Evolutionary conservation across 2,329 filamentous ascomycete species (phyloP).

Genomic region (Chaetomium sp.): DNA sequence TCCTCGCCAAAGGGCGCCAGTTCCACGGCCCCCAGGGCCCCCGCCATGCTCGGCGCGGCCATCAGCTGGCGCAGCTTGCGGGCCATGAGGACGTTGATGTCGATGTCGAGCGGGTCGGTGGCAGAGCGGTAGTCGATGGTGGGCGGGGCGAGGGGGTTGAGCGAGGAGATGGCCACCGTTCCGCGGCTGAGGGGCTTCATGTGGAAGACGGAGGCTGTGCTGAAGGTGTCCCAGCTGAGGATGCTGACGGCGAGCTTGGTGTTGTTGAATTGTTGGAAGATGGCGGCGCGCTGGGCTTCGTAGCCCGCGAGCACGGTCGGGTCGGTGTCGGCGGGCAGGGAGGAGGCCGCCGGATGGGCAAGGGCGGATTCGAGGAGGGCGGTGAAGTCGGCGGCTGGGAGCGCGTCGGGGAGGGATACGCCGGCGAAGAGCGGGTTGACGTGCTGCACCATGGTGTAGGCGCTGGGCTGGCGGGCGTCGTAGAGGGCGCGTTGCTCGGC

Average conservation of each 20-base stretch:
- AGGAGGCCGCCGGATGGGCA: slow-evolving; percentile 23
- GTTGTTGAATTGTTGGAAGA: slow-evolving; percentile 8
- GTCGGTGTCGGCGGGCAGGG: slow-evolving; percentile 25
- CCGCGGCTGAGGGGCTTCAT: slow-evolving; percentile 25
- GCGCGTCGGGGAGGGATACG: too few relatives aligned
- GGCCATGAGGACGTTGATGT: slow-evolving; percentile 36
- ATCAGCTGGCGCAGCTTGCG: slow-evolving; percentile 23
- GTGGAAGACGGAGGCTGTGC: slow-evolving; percentile 17
- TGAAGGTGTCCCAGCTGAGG: slow-evolving; percentile 11
- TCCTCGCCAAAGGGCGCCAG: slow-evolving; percentile 27
- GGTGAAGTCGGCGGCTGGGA: background rate
- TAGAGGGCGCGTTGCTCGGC: slow-evolving; percentile 29
- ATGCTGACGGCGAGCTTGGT: slow-evolving; percentile 12
- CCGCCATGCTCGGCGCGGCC: slow-evolving; percentile 16
- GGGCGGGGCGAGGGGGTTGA: slow-evolving; percentile 30
- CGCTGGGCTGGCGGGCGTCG: slow-evolving; percentile 26
- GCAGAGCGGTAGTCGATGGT: slow-evolving; percentile 32
- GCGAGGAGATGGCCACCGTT: slow-evolving; percentile 22
- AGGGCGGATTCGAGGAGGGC: slow-evolving; percentile 1
- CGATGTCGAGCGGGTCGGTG: slow-evolving; percentile 46
- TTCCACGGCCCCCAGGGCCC: slow-evolving; percentile 30
- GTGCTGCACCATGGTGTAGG: slow-evolving; percentile 24
- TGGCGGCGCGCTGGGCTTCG: slow-evolving; percentile 10
- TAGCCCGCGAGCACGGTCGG: slow-evolving; percentile 14
- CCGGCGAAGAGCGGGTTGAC: too few relatives aligned